Evolutionary conservation across 345 rosid species (phyloP).

Genomic region (Gossypium thurberi): DNA sequence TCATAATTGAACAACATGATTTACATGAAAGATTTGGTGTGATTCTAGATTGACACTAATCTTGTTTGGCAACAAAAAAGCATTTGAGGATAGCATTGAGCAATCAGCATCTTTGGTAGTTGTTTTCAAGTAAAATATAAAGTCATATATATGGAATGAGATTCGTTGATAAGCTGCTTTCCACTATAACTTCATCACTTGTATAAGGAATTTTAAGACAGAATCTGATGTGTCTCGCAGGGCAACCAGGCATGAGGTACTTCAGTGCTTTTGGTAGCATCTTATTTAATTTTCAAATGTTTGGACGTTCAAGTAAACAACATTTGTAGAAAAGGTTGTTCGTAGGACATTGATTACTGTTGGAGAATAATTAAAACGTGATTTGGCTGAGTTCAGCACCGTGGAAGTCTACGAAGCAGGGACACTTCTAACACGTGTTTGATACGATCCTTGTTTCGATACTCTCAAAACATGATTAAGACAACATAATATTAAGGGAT

Average conservation of each 20-base stretch:
- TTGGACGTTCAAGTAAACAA: neutral
- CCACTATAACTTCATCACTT: neutral
- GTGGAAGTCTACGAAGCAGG: neutral
- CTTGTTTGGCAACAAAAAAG: neutral
- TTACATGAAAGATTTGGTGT: neutral
- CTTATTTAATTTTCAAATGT: neutral
- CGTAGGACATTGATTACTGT: neutral
- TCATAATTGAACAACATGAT: neutral
- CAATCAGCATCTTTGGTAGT: conserved; percentile 4
- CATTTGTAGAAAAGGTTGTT: neutral
- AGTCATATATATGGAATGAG: conserved; percentile 19
- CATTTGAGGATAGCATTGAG: neutral
- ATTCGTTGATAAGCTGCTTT: conserved; percentile 19
- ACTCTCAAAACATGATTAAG: too few relatives aligned
- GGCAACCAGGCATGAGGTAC: neutral
- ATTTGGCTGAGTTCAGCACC: neutral
- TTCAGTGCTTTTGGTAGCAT: neutral
- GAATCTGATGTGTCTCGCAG: neutral
- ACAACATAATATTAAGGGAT: too few relatives aligned
- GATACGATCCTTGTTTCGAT: too few relatives aligned
- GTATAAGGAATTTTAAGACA: neutral
- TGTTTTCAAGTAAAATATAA: conserved; percentile 4
- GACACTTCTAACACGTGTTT: too few relatives aligned
- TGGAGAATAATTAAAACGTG: neutral
- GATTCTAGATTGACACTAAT: neutral